phyloP scores from a whole-genome alignment of 169 alveolate species.

The Eimeria falciformis region DNA sequence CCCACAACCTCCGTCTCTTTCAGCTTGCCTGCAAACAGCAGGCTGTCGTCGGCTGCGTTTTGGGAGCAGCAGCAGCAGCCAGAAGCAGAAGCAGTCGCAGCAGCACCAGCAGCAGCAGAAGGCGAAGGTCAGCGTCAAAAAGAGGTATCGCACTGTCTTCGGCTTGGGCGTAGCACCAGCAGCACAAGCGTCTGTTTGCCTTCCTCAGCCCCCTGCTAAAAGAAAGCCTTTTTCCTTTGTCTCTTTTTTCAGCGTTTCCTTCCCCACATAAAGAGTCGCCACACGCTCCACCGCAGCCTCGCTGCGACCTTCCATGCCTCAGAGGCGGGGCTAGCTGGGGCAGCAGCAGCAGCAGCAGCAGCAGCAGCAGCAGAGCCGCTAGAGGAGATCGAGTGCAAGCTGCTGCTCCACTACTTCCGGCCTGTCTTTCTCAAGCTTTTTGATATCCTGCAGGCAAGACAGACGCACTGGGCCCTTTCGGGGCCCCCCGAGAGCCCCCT shows the following conservation, averaged over 20 bases:
- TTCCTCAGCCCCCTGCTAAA: neutral
- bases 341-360: constrained; percentile 5
- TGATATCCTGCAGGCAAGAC: constrained; percentile 21
- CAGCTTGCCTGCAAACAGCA: neutral
- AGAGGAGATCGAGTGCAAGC: constrained; percentile 32
- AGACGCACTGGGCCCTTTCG: too few relatives aligned
- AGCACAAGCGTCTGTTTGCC: neutral
- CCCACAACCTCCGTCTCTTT: neutral
- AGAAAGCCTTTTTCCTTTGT: neutral
- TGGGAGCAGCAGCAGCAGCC: constrained; percentile 6
- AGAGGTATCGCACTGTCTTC: neutral
- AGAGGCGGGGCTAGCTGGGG: neutral
- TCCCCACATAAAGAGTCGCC: neutral
- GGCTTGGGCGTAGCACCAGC: neutral
- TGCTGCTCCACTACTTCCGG: constrained; percentile 51
- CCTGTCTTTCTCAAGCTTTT: constrained; percentile 36
- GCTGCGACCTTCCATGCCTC: constrained; percentile 18
- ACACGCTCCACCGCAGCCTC: constrained; percentile 14
- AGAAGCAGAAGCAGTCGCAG: neutral
- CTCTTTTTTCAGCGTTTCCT: neutral
- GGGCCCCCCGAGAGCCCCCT: too few relatives aligned
- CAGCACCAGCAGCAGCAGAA: constrained; percentile 24
- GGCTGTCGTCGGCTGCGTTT: neutral
- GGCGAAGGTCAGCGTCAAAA: neutral
- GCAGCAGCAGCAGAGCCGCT: constrained; percentile 23